Evolutionary conservation across 2,329 filamentous ascomycete species (phyloP), one percentile per base, ranked within the genome.

Genomic region (Colletotrichum theobromicola): DNA sequence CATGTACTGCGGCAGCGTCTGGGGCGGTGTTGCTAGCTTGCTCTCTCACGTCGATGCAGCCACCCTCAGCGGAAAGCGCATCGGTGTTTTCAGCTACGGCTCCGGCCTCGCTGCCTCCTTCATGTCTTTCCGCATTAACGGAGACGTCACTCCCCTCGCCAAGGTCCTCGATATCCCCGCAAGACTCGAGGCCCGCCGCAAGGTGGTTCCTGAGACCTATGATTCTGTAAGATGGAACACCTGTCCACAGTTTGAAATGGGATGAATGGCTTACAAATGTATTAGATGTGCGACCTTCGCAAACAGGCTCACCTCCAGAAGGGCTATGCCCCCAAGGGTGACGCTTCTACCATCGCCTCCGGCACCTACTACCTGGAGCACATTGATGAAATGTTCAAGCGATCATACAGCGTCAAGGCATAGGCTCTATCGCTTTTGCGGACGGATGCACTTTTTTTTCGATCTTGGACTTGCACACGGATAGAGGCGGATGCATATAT

Each of bases 361-460:
- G 93, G 92, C 74, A 92, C 92, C 26, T 97, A 96, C 88, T 97
- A 96, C 87, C 89, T 97, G 74, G 91, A 91, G 81, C 92, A 93
- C 83, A 90, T 97, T 62, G 94, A 97, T 81, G 94, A 95, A 79
- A 95, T 95, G 94, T 97, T 94, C 92, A 93, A 94, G 87, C 91
- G 94, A 80, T 90, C 90, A 82, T 97, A 97, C 85, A 86, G 89
- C 71, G 83, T 96, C 87, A 94, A 96, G 90, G 92, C 90, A 84
- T 96, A 90, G 82, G 78, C n/a, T 24, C 8, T 18, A 32, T 21
- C 12, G n/a, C 53, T 8, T 7, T 32, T 21, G n/a, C 46, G 32
- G 35, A 62, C 28, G 63, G 28, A 26, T 61, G 21, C 35, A 57
- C 35, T 35, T 74, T 60, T 46, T 74, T 60, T 71, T 62, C 50